Conservation (phyloP, 139 green algal species). For the Micractinium sp. region DNA sequence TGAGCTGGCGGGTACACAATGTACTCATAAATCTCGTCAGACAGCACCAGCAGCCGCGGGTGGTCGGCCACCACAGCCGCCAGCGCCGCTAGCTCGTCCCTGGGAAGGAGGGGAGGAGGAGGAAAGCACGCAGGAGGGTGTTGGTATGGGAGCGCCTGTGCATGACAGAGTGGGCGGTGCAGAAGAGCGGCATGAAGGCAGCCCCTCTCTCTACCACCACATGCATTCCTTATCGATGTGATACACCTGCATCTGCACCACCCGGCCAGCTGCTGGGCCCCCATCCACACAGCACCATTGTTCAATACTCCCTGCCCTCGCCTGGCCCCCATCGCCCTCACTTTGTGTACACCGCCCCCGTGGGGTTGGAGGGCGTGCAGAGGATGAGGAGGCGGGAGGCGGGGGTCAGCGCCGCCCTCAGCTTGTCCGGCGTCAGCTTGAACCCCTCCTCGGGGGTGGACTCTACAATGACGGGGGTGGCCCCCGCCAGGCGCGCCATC, state of each 20-base stretch:
- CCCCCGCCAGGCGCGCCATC: constrained; percentile 90
- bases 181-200: neutral
- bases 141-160: neutral
- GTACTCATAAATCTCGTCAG: constrained; percentile 93
- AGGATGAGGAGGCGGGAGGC: constrained; percentile 93
- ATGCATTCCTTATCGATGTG: no score
- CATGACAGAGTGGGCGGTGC: neutral
- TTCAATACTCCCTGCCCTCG: neutral
- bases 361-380: constrained; percentile 97
- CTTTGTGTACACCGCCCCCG: constrained; percentile 86
- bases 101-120: constrained; percentile 2
- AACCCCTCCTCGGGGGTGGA: constrained; percentile 77
- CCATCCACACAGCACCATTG: neutral
- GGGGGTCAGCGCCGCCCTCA: constrained; percentile 82
- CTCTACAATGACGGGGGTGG: constrained; percentile 81
- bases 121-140: neutral
- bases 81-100: constrained; percentile 73
- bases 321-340: neutral
- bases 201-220: neutral
- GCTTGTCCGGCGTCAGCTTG: constrained; percentile 76
- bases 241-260: neutral
- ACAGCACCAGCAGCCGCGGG: constrained; percentile 91
- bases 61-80: constrained; percentile 86
- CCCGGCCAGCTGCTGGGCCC: neutral
- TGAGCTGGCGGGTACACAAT: constrained; percentile 89